A percentile compares a stretch with the other conserved stretches of the same genome.
Evolutionary conservation across 2,329 filamentous ascomycete genomes (phyloP).

Genomic region (Stachybotrys elegans): DNA sequence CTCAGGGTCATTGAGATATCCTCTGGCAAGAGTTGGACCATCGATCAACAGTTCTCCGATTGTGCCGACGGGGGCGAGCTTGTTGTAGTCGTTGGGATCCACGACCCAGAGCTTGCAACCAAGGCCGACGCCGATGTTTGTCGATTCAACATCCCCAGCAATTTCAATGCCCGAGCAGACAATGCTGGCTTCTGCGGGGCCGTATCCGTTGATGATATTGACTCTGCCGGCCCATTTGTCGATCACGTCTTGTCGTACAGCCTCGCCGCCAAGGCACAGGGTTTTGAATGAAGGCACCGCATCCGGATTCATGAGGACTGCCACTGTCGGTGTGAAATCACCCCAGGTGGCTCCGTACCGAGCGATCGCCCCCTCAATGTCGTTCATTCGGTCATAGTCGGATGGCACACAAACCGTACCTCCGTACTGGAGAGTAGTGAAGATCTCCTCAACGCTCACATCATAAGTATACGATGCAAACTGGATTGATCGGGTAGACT

Average conservation of each 20-base stretch:
- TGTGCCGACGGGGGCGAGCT: slow-evolving; percentile 17
- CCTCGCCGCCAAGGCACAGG: slow-evolving; percentile 8
- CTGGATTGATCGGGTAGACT: not conserved
- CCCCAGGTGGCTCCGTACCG: slow-evolving; percentile 1
- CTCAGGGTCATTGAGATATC: slow-evolving; percentile 37
- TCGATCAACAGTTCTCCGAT: slow-evolving; percentile 40
- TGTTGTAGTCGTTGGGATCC: slow-evolving; percentile 14
- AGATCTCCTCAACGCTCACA: slow-evolving; percentile 1
- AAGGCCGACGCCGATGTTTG: slow-evolving; percentile 2
- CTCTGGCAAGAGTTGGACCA: slow-evolving; percentile 41
- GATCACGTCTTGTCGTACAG: slow-evolving; percentile 2
- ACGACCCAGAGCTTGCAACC: slow-evolving; percentile 15
- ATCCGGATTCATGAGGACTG: slow-evolving; percentile 2
- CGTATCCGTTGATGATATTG: slow-evolving; percentile 6
- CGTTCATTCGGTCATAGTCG: slow-evolving; percentile 3
- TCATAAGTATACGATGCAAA: slow-evolving; percentile 9
- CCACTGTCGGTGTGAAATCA: slow-evolving; percentile 8
- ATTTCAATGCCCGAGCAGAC: slow-evolving; percentile 4
- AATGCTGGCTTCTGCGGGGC: slow-evolving; percentile 6
- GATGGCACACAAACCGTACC: slow-evolving; percentile 7
- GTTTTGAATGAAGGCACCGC: slow-evolving; percentile 5
- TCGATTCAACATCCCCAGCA: not conserved
- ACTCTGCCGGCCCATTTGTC: slow-evolving; percentile 3
- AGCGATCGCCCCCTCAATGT: slow-evolving; percentile 3
- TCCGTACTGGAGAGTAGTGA: slow-evolving; percentile 8